These are phyloP conservation scores for Lachnellula subtilissima DNA, from an alignment of 2,329 filamentous ascomycete genomes.

Conservation along the genomic window DNA sequence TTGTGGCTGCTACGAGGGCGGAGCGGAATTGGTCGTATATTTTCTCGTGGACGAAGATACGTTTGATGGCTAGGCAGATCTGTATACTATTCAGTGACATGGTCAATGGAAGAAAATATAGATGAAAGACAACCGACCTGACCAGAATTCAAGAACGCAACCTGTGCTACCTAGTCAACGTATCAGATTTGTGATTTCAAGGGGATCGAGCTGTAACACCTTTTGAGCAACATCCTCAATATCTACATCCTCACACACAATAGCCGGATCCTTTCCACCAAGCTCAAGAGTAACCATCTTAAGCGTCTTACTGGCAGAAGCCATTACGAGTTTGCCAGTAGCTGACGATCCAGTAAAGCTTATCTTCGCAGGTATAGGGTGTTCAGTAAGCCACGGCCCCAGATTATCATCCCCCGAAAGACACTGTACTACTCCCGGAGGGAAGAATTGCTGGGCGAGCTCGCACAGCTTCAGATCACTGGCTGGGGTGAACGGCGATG, in stretches of 20 bases:
- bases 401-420: slow-evolving; percentile 43
- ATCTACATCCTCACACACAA: slow-evolving; percentile 48
- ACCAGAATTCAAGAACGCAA: slow-evolving; percentile 47
- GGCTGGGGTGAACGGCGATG: slow-evolving; percentile 54
- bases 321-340: slow-evolving; percentile 44
- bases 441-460: slow-evolving; percentile 43
- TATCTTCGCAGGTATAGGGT: slow-evolving; percentile 49
- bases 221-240: slow-evolving; percentile 39
- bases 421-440: slow-evolving; percentile 50
- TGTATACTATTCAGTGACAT: background rate
- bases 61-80: slow-evolving; percentile 51
- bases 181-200: background rate
- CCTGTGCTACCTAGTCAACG: slow-evolving; percentile 33
- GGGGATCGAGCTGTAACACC: background rate
- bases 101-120: background rate
- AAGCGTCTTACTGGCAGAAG: slow-evolving; percentile 43
- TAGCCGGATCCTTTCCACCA: slow-evolving; percentile 50
- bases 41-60: slow-evolving; percentile 54
- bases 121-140: slow-evolving; percentile 27
- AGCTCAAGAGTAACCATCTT: slow-evolving; percentile 49
- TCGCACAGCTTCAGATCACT: slow-evolving; percentile 47
- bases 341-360: slow-evolving; percentile 50
- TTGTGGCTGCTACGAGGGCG: slow-evolving; percentile 44
- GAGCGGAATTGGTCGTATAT: slow-evolving; percentile 44
- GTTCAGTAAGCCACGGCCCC: slow-evolving; percentile 46